Evolutionary conservation across 1,139 yeast genomes (phyloP), one percentile per base, ranked within the genome.

Genomic region (Casaregolazyma lundiana): DNA sequence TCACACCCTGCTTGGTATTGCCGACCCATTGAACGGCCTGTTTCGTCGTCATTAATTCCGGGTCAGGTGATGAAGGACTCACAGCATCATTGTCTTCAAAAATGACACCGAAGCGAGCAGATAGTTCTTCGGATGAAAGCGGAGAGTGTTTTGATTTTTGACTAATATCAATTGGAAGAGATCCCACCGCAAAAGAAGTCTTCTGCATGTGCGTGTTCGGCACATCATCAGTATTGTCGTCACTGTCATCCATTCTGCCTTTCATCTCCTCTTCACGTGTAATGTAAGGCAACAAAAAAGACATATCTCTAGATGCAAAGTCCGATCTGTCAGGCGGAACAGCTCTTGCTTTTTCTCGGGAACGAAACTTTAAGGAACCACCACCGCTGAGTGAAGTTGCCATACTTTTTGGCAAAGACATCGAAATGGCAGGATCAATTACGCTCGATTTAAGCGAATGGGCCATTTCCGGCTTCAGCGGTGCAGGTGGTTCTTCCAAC

Each of bases 351-450:
- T 19, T 38, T 38, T 13, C 19, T n/a, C 20, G 22, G 3, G 34
- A 15, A 13, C 22, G 22, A 26, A 26, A 26, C 6, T 13, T 15
- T 11, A 26, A 26, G 4, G 32, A 26, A 7, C 32, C 32, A 15
- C 13, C 13, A n/a, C 32, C 32, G n/a, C n/a, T n/a, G 4, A 15
- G 32, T 15, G 32, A 26, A 11, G 11, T n/a, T 2, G 32, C 32
- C 2, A 7, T 15, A 11, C 13, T 26, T 26, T 26, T 26, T 1
- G 49, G 48, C 21, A 46, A 45, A 2, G 55, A 54, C 19, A 52
- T 46, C 2, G 52, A 54, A 18, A 54, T 35, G 1, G 50, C 36
- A 1, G 57, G 57, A 22, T 47, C 44, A 13, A 54, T 46, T 6
- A 53, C 44, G 15, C 40, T 41, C 2, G 30, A 21, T 17, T 35